Percentiles rank a stretch among this genome's conserved stretches.
phyloP scores from a whole-genome alignment of 352 stramenopile species.

The Pythium oligandrum region DNA sequence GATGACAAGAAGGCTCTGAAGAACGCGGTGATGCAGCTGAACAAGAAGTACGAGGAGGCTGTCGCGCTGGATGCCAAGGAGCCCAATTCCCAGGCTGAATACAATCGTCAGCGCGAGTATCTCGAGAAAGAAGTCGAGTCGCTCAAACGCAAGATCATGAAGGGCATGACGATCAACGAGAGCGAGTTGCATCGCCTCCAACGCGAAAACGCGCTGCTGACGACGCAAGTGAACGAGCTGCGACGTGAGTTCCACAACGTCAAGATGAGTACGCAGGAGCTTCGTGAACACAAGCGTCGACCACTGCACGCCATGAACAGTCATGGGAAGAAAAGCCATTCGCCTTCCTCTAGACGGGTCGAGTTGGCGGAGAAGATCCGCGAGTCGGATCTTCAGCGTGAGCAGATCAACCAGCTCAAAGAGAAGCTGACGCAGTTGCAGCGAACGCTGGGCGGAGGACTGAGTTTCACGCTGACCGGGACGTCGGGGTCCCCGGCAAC shows the following conservation, averaged over 20 bases:
- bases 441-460: conserved; percentile 49
- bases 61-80: conserved; percentile 75
- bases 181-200: conserved; percentile 75
- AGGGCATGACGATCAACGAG: conserved; percentile 80
- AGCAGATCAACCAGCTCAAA: conserved; percentile 73
- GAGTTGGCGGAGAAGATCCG: conserved; percentile 48
- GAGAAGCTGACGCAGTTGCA: conserved; percentile 56
- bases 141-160: conserved; percentile 90
- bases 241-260: conserved; percentile 77
- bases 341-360: conserved; percentile 1
- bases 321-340: conserved; percentile 12
- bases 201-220: conserved; percentile 79
- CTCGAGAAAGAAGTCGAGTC: conserved; percentile 87
- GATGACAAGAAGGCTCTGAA: conserved; percentile 81
- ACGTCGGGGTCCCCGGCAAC: conserved; percentile 1
- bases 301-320: neutral
- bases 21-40: conserved; percentile 68
- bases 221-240: conserved; percentile 78
- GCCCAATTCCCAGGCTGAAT: conserved; percentile 88
- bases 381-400: conserved; percentile 59
- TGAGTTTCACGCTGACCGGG: conserved; percentile 43
- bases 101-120: conserved; percentile 89
- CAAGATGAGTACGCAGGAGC: conserved; percentile 65
- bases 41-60: conserved; percentile 83
- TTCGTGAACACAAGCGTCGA: conserved; percentile 41